Evolutionary conservation across 2,329 filamentous ascomycete species (phyloP), one percentile per base, ranked within the genome.

Genomic region (Colletotrichum sojae): DNA sequence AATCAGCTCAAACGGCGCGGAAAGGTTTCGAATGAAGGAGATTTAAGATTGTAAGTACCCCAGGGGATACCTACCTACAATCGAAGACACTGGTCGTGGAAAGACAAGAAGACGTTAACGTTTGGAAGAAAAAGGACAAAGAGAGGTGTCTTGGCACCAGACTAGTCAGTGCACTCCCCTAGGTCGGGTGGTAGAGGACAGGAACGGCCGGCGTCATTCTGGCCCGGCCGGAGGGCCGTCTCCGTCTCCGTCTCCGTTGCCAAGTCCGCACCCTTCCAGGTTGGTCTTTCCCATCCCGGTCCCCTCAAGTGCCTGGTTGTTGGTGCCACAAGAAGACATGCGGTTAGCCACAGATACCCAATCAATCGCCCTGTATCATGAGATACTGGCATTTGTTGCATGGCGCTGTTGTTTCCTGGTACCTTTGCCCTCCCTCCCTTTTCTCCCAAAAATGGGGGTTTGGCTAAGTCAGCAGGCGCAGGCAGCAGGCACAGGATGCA

Each of bases 11-110:
- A 63, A 56, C 36, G 67, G 67, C 9, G 39, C 16, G 9, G 67
- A 70, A 31, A 62, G 63, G 18, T 68, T 68, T 40, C 63, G 53
- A 16, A 70, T 70, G 67, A 68, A 68, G 27, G 22, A 39, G 22
- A 56, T 70, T 9, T 70, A 58, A 5, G 20, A 5, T 10, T 49
- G 20, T 49, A 20, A 43, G 40, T 43, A 25, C 5, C 12, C 22
- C 22, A 25, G 22, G 22, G 22, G 22, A 25, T 49, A 12, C 46
- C 46, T 49, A 12, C 46, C 46, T n/a, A 43, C 13, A 43, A 4
- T 9, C 10, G 31, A 36, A 43, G 16, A 43, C 40, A 15, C 13
- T 16, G 13, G 39, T 40, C 13, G 39, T 48, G 46, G 46, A 49
- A 22, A n/a, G 16, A 22, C 46, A 49, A 49, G 20, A 12, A 49